Percentiles rank a stretch among this genome's conserved stretches.
Evolutionary conservation across 192 early-diverging fungal genomes (phyloP).

Genomic region (Kickxella alabastrina): DNA sequence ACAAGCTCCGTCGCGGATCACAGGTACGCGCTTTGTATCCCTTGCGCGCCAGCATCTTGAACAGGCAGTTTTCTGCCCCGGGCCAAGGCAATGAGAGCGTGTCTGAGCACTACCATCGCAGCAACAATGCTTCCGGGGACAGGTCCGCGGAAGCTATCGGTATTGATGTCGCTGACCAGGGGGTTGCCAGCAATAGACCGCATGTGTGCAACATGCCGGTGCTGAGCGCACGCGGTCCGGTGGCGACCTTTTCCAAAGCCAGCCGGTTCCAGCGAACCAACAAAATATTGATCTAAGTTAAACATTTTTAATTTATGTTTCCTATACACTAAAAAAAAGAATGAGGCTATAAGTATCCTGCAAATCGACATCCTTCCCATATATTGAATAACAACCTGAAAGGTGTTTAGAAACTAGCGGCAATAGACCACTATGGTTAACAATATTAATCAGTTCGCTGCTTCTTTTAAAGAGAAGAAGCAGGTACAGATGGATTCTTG

Average conservation of each 20-base stretch:
- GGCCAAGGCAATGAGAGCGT: no score
- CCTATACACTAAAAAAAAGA: no score
- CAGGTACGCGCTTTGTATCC: slow-evolving; percentile 26
- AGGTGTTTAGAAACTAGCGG: no score
- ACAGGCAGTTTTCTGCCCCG: slow-evolving; percentile 20
- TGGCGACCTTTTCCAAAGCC: slow-evolving; percentile 10
- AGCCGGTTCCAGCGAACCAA: slow-evolving; percentile 38
- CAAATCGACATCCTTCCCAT: no score
- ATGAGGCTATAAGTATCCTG: no score
- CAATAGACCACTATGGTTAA: no score
- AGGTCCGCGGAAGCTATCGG: slow-evolving; percentile 26
- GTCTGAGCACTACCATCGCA: not conserved
- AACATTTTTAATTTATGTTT: not conserved
- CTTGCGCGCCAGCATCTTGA: slow-evolving; percentile 24
- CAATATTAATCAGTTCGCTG: no score
- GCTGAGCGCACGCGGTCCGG: slow-evolving; percentile 7
- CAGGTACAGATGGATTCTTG: no score
- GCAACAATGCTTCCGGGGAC: slow-evolving; percentile 24
- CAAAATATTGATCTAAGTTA: slow-evolving; percentile 24
- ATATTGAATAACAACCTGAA: no score
- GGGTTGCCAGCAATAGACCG: not conserved
- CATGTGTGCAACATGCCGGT: not conserved
- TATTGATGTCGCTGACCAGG: slow-evolving; percentile 34
- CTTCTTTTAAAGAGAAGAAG: no score
- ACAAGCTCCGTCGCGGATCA: slow-evolving; percentile 19